phyloP scores from a whole-genome alignment of 1,139 yeast genomes.

The Saccharomyces pastorianus region DNA sequence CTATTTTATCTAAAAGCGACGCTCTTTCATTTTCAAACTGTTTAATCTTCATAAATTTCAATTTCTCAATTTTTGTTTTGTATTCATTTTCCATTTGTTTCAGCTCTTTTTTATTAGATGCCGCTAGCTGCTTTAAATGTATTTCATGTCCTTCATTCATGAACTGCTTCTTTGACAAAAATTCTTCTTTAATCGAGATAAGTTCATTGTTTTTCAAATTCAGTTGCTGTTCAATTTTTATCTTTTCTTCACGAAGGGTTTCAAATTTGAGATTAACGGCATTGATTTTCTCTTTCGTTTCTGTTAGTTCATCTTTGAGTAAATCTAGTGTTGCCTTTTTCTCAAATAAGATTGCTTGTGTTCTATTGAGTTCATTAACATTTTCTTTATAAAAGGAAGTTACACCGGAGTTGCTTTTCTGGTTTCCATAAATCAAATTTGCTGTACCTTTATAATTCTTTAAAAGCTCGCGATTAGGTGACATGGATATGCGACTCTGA shows the following conservation, averaged over 20 bases:
- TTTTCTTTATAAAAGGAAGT: conserved; percentile 29
- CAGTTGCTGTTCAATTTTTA: conserved; percentile 23
- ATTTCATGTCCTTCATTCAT: conserved; percentile 35
- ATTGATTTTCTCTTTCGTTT: conserved; percentile 20
- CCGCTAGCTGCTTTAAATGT: conserved; percentile 33
- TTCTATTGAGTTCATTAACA: conserved; percentile 23
- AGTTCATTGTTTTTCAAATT: conserved; percentile 38
- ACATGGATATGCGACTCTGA: neutral
- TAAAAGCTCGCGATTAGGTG: neutral
- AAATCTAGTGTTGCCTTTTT: conserved; percentile 26
- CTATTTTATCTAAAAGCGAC: conserved; percentile 20
- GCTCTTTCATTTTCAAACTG: conserved; percentile 29
- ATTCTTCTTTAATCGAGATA: conserved; percentile 34
- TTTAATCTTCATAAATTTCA: conserved; percentile 31
- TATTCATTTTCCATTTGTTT: conserved; percentile 36
- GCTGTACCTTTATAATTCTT: neutral
- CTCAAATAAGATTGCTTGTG: conserved; percentile 23
- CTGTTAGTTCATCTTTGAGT: conserved; percentile 21
- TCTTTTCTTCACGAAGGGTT: conserved; percentile 35
- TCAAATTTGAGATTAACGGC: conserved; percentile 15
- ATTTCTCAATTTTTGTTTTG: conserved; percentile 32
- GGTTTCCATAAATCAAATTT: neutral
- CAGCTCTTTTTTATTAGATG: conserved; percentile 34
- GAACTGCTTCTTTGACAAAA: conserved; percentile 23
- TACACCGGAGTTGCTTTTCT: conserved; percentile 4